phyloP scores from a whole-genome alignment of 2,329 filamentous ascomycete genomes.

The Colletotrichum endophyticum region DNA sequence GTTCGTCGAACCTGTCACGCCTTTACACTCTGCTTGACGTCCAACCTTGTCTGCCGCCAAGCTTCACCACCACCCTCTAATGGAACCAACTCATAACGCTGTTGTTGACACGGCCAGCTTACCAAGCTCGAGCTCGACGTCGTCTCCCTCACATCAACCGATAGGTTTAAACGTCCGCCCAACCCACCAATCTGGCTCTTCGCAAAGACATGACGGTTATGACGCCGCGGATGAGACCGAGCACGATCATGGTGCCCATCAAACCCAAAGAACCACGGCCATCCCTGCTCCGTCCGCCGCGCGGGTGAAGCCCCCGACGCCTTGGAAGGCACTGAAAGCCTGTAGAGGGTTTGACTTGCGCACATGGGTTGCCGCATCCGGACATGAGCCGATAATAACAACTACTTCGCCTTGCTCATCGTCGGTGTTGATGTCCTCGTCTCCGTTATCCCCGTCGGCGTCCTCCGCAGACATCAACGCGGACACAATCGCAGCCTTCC shows the following conservation, averaged over 20 bases:
- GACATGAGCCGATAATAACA: not conserved
- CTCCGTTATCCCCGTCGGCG: not conserved
- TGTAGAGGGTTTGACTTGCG: conserved; percentile 15
- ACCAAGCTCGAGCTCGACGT: not conserved
- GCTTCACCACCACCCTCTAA: not conserved
- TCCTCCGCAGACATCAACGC: not conserved
- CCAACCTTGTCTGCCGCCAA: not conserved
- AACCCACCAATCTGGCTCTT: not conserved
- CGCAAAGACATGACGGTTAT: not conserved
- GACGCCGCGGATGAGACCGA: not conserved
- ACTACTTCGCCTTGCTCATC: not conserved
- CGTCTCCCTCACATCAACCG: not conserved
- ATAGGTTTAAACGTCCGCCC: not conserved
- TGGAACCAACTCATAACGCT: not conserved
- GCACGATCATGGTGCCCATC: not conserved
- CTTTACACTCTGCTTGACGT: not conserved
- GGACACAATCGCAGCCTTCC: not conserved
- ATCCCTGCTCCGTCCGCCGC: not conserved
- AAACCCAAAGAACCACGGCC: not conserved
- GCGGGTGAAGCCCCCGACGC: not conserved
- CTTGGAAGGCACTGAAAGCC: not conserved
- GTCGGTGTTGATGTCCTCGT: not conserved
- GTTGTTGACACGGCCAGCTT: not conserved
- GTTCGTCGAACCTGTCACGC: not conserved
- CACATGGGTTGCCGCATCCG: conserved; percentile 8